phyloP scores from a whole-genome alignment of 352 stramenopile genomes.

The Hyaloperonospora brassicae region DNA sequence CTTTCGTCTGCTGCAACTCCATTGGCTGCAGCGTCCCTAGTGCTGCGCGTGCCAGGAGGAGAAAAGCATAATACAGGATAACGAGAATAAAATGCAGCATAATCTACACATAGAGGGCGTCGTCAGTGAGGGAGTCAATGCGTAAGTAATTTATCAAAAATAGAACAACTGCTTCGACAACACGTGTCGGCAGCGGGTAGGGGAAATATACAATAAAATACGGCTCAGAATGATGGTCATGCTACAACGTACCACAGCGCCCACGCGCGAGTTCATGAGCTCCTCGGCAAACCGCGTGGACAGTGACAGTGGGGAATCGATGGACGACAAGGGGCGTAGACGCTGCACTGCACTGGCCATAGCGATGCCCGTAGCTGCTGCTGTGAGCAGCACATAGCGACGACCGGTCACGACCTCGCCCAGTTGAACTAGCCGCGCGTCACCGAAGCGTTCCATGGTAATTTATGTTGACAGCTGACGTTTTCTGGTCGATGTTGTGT shows the following conservation, averaged over 20 bases:
- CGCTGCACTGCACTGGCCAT: conserved; percentile 39
- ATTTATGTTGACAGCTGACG: too few relatives aligned
- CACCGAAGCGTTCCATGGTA: conserved; percentile 12
- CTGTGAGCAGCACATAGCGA: conserved; percentile 60
- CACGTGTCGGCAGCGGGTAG: too few relatives aligned
- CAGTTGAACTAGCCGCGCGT: conserved; percentile 17
- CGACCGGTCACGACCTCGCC: conserved; percentile 37
- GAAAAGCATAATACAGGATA: conserved; percentile 55
- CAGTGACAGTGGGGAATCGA: conserved; percentile 8
- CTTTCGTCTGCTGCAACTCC: conserved; percentile 75
- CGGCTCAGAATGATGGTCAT: conserved; percentile 15
- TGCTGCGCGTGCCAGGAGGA: conserved; percentile 35
- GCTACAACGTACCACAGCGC: conserved; percentile 32
- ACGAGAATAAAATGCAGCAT: conserved; percentile 65
- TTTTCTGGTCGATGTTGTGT: too few relatives aligned
- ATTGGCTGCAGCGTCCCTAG: conserved; percentile 40
- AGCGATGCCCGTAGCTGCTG: conserved; percentile 47
- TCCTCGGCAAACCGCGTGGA: conserved; percentile 30
- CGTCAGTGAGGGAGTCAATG: too few relatives aligned
- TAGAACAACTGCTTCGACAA: too few relatives aligned
- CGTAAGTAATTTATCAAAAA: too few relatives aligned
- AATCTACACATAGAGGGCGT: conserved; percentile 26
- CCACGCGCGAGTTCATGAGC: conserved; percentile 49
- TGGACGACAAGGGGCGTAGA: conserved; percentile 15
- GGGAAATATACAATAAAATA: too few relatives aligned